Percentiles rank a stretch among this genome's conserved stretches.
Conservation (phyloP, 2,329 filamentous ascomycete genomes). For the Penicillium sclerotiorum region DNA sequence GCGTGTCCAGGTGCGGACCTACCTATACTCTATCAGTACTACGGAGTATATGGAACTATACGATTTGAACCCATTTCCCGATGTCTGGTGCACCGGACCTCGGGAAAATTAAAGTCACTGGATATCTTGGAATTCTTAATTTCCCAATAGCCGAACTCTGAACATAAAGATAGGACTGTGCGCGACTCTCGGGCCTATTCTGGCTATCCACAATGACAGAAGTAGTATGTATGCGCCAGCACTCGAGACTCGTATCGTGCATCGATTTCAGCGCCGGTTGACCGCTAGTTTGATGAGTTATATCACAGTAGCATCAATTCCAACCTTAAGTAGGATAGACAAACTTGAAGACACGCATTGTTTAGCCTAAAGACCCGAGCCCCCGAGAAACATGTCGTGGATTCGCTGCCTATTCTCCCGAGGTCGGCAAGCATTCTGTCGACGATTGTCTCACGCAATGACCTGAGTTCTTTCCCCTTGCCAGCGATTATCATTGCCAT, state of each 20-base stretch:
- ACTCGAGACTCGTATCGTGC: background rate
- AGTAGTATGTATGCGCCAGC: background rate
- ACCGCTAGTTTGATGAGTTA: background rate
- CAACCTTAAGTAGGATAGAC: too few species aligned
- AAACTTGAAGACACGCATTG: background rate
- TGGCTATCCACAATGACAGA: background rate
- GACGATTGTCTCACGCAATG: too few species aligned
- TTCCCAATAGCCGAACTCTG: background rate
- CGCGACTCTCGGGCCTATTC: background rate
- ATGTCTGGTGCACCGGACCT: too few species aligned
- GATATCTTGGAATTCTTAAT: background rate
- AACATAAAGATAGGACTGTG: background rate
- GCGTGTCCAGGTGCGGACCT: background rate
- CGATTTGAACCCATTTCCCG: background rate
- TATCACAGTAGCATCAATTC: too few species aligned
- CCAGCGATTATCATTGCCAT: conserved; percentile 1
- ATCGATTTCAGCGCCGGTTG: background rate
- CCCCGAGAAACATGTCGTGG: background rate
- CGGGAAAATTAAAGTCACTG: background rate
- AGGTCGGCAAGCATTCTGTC: background rate
- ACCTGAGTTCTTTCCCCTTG: too few species aligned
- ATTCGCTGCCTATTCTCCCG: background rate
- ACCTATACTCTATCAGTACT: background rate
- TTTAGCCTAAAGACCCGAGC: background rate
- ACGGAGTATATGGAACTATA: conserved; percentile 3